Base-by-base conservation (phyloP, 257 asterid genomes). In the Nyctanthes arbortristis region DNA sequence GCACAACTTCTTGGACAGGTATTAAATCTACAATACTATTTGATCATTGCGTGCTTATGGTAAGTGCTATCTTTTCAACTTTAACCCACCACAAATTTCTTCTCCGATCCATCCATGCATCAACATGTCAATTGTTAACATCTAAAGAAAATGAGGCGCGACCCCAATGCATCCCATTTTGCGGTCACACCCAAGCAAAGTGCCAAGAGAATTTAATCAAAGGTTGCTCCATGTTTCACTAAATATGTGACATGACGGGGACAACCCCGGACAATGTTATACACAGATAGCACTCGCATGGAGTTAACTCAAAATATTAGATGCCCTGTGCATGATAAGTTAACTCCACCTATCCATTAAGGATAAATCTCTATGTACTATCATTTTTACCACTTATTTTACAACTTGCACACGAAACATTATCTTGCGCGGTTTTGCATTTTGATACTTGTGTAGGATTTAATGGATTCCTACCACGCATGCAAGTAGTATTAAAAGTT, bases 11-110 rank as follows among this genome's bases (percentile, higher is more conserved):
- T n/a, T n/a, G n/a, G n/a, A n/a, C n/a, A n/a, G n/a, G n/a, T n/a
- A n/a, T n/a, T n/a, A n/a, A n/a, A n/a, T n/a, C n/a, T n/a, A n/a
- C n/a, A n/a, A n/a, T n/a, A n/a, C n/a, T n/a, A n/a, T n/a, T n/a
- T n/a, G n/a, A n/a, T n/a, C n/a, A n/a, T n/a, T 64, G 68, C 68
- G 68, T 66, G 79, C 52, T 40, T 1, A 25, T 43, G n/a, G n/a
- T 43, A 69, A 47, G 69, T 67, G 63, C 67, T 47, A 58, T 37
- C 59, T 24, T 57, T 74, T 74, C 77, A 67, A 61, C 27, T n/a
- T n/a, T n/a, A 57, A 24, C 47, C 25, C 27, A 63, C 75, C 80
- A 60, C 30, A 36, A 52, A 16, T 77, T 68, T 63, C 73, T 74
- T 79, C 37, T 22, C 69, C n/a, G n/a, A n/a, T n/a, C n/a, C n/a